These are phyloP conservation scores for Fusarium piperis DNA, from an alignment of 2,329 filamentous ascomycete species.

Conservation along the genomic window DNA sequence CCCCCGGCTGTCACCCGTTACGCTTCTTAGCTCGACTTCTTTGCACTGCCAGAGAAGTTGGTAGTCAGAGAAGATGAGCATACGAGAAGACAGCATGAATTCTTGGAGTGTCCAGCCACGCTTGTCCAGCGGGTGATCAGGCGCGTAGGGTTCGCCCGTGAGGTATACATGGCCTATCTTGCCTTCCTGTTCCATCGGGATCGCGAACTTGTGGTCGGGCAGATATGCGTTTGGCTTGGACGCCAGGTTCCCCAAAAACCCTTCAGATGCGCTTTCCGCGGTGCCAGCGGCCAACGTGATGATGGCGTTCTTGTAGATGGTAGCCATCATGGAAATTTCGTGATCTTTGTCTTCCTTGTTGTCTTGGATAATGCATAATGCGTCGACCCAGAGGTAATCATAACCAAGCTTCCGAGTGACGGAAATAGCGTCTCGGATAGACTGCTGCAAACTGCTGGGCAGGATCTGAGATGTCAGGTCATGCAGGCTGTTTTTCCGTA, in stretches of 20 bases:
- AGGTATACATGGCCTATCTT: not conserved
- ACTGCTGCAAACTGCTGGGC: not conserved
- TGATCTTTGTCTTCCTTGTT: not conserved
- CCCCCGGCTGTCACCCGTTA: not conserved
- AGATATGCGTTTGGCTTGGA: not conserved
- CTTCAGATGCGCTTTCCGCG: not conserved
- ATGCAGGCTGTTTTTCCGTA: not conserved
- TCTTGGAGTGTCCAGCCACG: constrained; percentile 33
- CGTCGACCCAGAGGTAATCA: not conserved
- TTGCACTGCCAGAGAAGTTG: constrained; percentile 32
- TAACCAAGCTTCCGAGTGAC: not conserved
- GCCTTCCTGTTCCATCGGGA: not conserved
- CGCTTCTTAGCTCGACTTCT: constrained; percentile 5
- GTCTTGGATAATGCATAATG: not conserved
- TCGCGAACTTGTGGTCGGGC: not conserved
- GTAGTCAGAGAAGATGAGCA: constrained; percentile 23
- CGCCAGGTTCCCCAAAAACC: not conserved
- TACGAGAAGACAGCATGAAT: constrained; percentile 26
- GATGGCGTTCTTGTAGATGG: not conserved
- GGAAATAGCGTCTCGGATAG: not conserved
- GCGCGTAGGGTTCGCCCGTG: not conserved
- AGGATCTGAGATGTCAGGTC: not conserved
- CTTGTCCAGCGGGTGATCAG: constrained; percentile 4
- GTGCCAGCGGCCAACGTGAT: not conserved
- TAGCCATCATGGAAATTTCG: not conserved